Evolutionary conservation across 768 basidiomycete species (phyloP).

Genomic region (Mycena kentingensis): DNA sequence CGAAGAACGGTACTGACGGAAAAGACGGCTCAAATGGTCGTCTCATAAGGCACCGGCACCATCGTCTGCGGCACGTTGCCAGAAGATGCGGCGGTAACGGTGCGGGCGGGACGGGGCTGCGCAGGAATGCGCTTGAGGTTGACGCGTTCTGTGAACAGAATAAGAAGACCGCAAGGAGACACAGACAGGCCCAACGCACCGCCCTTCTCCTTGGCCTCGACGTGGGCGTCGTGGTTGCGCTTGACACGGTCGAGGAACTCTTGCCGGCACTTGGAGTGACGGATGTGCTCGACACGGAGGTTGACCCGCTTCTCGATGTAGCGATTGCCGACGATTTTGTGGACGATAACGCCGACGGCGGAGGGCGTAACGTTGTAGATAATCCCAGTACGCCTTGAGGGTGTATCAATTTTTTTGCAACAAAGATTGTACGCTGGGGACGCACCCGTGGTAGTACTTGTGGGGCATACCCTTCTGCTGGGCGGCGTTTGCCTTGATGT

Average conservation of each 20-base stretch:
- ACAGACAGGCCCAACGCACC: too few relatives aligned
- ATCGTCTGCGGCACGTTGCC: constrained; percentile 92
- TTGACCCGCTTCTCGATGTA: constrained; percentile 99
- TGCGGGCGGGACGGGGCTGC: constrained; percentile 77
- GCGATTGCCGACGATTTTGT: constrained; percentile 98
- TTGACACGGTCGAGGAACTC: constrained; percentile 97
- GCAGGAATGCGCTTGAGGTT: constrained; percentile 84
- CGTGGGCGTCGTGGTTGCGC: constrained; percentile 82
- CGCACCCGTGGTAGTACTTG: constrained; percentile 96
- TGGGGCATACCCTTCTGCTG: constrained; percentile 99
- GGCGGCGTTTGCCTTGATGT: constrained; percentile 99
- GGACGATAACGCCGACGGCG: constrained; percentile 93
- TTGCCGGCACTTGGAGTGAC: constrained; percentile 95
- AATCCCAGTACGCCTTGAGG: constrained; percentile 78
- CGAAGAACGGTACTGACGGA: constrained; percentile 42
- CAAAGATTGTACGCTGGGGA: constrained; percentile 21
- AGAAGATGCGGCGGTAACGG: constrained; percentile 56
- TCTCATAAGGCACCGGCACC: constrained; percentile 92
- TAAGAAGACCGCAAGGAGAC: too few relatives aligned
- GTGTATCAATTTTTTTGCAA: constrained; percentile 41
- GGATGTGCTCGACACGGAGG: constrained; percentile 93
- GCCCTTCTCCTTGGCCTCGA: constrained; percentile 86
- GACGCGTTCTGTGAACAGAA: constrained; percentile 61
- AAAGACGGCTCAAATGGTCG: constrained; percentile 78
- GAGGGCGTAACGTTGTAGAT: constrained; percentile 97